Evolutionary conservation across 2,329 filamentous ascomycete genomes (phyloP).

Genomic region (Aspergillus neotritici): DNA sequence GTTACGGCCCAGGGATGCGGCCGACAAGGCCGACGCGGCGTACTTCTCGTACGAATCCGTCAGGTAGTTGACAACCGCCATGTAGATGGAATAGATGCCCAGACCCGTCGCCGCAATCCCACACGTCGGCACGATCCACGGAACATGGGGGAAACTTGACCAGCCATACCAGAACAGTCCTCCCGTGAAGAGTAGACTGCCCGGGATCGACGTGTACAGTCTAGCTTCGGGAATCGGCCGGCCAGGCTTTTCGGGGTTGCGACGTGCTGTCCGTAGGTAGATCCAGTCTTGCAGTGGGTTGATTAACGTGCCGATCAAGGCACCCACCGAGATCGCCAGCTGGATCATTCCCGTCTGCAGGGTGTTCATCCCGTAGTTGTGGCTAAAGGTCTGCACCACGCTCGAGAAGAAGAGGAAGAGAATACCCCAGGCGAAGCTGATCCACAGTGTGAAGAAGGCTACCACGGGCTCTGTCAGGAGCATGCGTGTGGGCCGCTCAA

Average conservation of each 20-base stretch:
- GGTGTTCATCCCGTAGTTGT: constrained; percentile 33
- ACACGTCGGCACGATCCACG: constrained; percentile 32
- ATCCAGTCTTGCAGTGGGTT: constrained; percentile 36
- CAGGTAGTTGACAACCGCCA: constrained; percentile 47
- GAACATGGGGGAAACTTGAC: constrained; percentile 20
- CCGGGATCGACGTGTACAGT: constrained; percentile 39
- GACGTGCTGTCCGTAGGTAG: constrained; percentile 17
- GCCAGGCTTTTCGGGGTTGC: constrained; percentile 33
- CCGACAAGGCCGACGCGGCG: constrained; percentile 44
- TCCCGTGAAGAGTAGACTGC: constrained; percentile 32
- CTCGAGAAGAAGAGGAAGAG: constrained; percentile 40
- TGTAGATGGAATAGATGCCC: constrained; percentile 41
- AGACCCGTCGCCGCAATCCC: constrained; percentile 35
- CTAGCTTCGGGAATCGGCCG: constrained; percentile 40
- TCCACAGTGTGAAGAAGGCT: constrained; percentile 41
- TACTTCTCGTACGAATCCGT: constrained; percentile 46
- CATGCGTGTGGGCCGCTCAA: constrained; percentile 37
- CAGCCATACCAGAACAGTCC: constrained; percentile 36
- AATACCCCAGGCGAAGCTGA: constrained; percentile 42
- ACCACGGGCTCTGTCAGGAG: constrained; percentile 41
- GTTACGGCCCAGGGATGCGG: constrained; percentile 43
- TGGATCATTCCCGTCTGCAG: constrained; percentile 37
- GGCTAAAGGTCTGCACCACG: constrained; percentile 37
- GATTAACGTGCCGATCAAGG: constrained; percentile 37
- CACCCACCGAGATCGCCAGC: constrained; percentile 39